phyloP scores from a whole-genome alignment of 2,329 filamentous ascomycete species.

The Clonostachys solani region DNA sequence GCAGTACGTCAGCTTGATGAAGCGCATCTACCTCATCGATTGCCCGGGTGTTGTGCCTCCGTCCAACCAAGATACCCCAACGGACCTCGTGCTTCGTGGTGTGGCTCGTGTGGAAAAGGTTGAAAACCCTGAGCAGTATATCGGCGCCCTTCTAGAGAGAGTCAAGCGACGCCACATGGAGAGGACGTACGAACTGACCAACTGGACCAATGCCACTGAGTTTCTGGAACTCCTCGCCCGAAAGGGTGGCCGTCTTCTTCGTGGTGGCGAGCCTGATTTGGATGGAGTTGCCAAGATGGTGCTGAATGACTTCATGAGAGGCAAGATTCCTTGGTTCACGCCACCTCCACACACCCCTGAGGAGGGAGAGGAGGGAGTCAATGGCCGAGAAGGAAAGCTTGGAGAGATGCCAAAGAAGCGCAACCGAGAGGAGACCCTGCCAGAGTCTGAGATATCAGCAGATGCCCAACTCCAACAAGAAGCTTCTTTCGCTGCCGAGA shows the following conservation, averaged over 20 bases:
- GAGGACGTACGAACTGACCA: conserved; percentile 84
- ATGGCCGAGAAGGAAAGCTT: conserved; percentile 71
- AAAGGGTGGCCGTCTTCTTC: conserved; percentile 81
- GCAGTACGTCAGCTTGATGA: conserved; percentile 97
- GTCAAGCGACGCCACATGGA: conserved; percentile 88
- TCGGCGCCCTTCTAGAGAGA: conserved; percentile 72
- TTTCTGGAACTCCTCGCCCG: conserved; percentile 85
- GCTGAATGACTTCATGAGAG: conserved; percentile 90
- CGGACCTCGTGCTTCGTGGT: conserved; percentile 85
- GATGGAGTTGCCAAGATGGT: conserved; percentile 97
- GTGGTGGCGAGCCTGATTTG: conserved; percentile 90
- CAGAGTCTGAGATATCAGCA: conserved; percentile 20
- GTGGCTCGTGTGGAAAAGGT: conserved; percentile 95
- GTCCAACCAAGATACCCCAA: conserved; percentile 74
- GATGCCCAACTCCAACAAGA: conserved; percentile 12
- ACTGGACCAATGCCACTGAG: conserved; percentile 71
- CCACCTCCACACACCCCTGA: conserved; percentile 62
- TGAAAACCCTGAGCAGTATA: conserved; percentile 94
- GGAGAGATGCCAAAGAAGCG: conserved; percentile 88
- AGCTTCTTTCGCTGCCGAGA: conserved; percentile 14
- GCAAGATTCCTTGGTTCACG: conserved; percentile 95
- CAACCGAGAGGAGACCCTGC: conserved; percentile 15
- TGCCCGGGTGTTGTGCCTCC: conserved; percentile 96
- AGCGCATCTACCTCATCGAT: conserved; percentile 85
- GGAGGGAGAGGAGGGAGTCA: conserved; percentile 43